Evolutionary conservation across 345 rosid genomes (phyloP).

Genomic region (Crucihimalaya himalaica): DNA sequence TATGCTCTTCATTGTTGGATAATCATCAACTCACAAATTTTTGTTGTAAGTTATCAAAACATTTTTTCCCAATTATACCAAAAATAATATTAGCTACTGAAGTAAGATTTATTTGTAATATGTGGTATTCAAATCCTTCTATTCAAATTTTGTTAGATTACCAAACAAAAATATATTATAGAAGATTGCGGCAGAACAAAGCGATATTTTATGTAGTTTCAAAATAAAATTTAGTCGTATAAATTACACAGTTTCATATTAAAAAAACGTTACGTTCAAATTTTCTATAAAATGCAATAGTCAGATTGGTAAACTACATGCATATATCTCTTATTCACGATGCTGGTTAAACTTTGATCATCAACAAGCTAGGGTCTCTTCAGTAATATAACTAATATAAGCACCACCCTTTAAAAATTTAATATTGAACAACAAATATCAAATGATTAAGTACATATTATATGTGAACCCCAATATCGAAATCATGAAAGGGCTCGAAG

Average conservation of each 20-base stretch:
- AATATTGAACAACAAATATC: background rate
- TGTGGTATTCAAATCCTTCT: background rate
- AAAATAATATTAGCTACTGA: background rate
- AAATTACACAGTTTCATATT: background rate
- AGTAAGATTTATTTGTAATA: background rate
- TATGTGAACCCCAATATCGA: slow-evolving; percentile 18
- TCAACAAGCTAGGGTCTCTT: background rate
- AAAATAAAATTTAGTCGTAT: background rate
- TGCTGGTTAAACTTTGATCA: background rate
- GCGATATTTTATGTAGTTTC: background rate
- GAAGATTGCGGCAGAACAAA: background rate
- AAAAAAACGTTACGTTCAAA: background rate
- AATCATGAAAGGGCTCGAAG: slow-evolving; percentile 38
- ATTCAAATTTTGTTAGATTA: background rate
- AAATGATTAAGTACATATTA: slow-evolving; percentile 11
- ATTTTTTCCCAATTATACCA: background rate
- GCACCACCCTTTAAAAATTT: background rate
- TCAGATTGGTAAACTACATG: background rate
- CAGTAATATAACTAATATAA: background rate
- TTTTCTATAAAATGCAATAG: background rate
- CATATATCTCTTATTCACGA: background rate
- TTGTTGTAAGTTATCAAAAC: background rate
- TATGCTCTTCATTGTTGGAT: background rate
- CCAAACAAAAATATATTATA: background rate
- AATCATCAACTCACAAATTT: background rate